Evolutionary conservation across 1,139 yeast genomes (phyloP).

Genomic region (Suhomyces guaymorum): DNA sequence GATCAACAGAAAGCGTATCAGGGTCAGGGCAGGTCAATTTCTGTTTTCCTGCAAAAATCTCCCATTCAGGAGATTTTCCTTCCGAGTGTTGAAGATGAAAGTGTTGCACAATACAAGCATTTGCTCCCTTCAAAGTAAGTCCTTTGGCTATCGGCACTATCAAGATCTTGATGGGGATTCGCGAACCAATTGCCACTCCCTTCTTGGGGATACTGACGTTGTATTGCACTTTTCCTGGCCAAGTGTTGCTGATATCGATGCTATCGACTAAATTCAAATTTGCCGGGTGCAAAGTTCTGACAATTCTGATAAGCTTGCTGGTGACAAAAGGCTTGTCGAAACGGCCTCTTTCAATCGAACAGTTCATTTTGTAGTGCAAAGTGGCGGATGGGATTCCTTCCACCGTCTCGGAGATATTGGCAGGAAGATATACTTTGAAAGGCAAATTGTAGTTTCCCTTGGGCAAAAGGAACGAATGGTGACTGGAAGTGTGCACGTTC

Average conservation of each 20-base stretch:
- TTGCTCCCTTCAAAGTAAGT: constrained; percentile 48
- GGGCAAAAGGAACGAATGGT: constrained; percentile 51
- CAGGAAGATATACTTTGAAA: constrained; percentile 56
- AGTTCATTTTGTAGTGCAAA: constrained; percentile 55
- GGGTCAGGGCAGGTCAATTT: constrained; percentile 28
- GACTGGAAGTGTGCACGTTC: constrained; percentile 21
- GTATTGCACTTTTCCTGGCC: constrained; percentile 69
- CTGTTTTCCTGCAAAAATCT: constrained; percentile 36
- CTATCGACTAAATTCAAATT: constrained; percentile 53
- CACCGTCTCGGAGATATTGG: constrained; percentile 63
- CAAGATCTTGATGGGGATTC: constrained; percentile 51
- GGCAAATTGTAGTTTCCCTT: constrained; percentile 71
- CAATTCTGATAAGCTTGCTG: constrained; percentile 36
- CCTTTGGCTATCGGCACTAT: constrained; percentile 65
- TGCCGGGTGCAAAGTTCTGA: constrained; percentile 55
- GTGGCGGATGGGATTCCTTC: constrained; percentile 63
- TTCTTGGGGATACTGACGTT: constrained; percentile 56
- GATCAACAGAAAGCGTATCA: constrained; percentile 40
- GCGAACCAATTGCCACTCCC: constrained; percentile 63
- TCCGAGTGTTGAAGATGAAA: constrained; percentile 39
- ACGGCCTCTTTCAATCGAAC: constrained; percentile 55
- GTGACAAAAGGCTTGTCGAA: constrained; percentile 44
- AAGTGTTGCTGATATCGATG: constrained; percentile 59
- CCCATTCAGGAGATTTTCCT: constrained; percentile 48
- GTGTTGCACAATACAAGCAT: constrained; percentile 55